Conservation (phyloP, 345 rosid genomes). For the Hibiscus syriacus region DNA sequence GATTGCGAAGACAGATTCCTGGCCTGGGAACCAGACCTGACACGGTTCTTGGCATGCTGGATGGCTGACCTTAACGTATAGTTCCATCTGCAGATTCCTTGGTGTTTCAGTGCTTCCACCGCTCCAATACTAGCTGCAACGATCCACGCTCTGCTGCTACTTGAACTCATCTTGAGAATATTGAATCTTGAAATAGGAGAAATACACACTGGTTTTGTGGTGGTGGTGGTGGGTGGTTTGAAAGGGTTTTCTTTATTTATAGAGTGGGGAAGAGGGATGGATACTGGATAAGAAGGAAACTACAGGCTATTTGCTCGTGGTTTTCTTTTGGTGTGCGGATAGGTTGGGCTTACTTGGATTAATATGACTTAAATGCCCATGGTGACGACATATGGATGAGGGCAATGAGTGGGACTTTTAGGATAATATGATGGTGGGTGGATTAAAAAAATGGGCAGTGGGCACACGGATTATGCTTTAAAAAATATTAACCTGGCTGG, state of each 20-base stretch:
- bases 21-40: too few species aligned
- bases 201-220: too few species aligned
- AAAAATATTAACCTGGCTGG: too few species aligned
- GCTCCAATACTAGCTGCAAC: slow-evolving; percentile 47
- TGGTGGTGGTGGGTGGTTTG: too few species aligned
- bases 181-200: not conserved
- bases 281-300: not conserved
- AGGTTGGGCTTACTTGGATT: too few species aligned
- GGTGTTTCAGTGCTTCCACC: slow-evolving; percentile 58
- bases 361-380: not conserved
- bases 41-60: slow-evolving; percentile 35
- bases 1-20: too few species aligned
- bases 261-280: not conserved
- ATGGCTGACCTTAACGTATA: slow-evolving; percentile 31
- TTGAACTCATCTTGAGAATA: slow-evolving; percentile 31
- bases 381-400: not conserved
- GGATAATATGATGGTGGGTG: too few species aligned
- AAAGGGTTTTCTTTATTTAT: not conserved
- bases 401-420: too few species aligned
- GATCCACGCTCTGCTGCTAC: slow-evolving; percentile 45
- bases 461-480: too few species aligned
- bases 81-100: slow-evolving; percentile 56
- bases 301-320: not conserved
- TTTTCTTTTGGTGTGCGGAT: too few species aligned
- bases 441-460: too few species aligned